phyloP scores from a whole-genome alignment of 164 flowering plant species.

The Annona cherimola region DNA sequence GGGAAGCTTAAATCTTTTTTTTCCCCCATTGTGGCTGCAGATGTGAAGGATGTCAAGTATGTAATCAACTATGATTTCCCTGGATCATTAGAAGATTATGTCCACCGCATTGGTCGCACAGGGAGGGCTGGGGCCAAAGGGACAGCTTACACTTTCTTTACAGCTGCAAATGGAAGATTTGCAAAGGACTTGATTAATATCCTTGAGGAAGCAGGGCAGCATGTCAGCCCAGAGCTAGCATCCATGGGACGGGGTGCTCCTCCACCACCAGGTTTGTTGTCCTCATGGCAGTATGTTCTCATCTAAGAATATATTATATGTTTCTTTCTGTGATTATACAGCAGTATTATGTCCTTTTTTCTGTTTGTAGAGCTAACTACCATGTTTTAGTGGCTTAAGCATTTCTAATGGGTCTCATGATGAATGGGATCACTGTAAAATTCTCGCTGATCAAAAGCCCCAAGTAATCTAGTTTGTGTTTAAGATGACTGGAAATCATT shows the following conservation, averaged over 20 bases:
- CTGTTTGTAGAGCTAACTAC: background rate
- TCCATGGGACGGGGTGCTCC: conserved; percentile 94
- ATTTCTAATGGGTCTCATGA: background rate
- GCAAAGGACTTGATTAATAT: conserved; percentile 87
- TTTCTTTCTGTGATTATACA: background rate
- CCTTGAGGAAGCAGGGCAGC: conserved; percentile 96
- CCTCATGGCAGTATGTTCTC: background rate
- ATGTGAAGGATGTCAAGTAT: conserved; percentile 93
- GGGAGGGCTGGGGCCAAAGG: conserved; percentile 98
- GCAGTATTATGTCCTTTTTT: background rate
- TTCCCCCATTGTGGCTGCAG: conserved; percentile 32
- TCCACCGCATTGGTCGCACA: conserved; percentile 93
- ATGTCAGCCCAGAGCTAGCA: conserved; percentile 76
- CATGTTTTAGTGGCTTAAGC: background rate
- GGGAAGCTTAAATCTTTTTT: background rate
- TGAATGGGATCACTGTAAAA: background rate
- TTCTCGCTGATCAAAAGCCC: background rate
- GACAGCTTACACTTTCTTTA: conserved; percentile 92
- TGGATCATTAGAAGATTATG: conserved; percentile 95
- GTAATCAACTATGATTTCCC: conserved; percentile 96
- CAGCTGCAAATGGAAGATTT: conserved; percentile 92
- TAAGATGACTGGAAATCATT: background rate
- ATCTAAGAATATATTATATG: background rate
- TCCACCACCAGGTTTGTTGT: conserved; percentile 56
- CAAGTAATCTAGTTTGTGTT: background rate